phyloP scores from a whole-genome alignment of 176 grass and related monocot species.

The Pontederia crassipes region DNA sequence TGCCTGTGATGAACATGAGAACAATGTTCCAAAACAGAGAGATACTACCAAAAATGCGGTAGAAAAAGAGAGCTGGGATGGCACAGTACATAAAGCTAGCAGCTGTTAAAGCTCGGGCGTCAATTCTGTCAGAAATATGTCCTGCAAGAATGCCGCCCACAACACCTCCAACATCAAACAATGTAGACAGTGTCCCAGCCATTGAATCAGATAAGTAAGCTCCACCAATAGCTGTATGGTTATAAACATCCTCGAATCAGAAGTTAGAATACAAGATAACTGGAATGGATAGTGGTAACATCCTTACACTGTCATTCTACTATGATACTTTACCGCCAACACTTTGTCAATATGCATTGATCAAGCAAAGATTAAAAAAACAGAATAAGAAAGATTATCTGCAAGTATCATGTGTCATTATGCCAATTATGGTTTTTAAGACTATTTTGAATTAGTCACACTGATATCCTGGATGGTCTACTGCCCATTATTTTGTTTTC shows the following conservation, averaged over 20 bases:
- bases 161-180: slow-evolving; percentile 14
- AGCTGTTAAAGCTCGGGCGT: slow-evolving; percentile 3
- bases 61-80: slow-evolving; percentile 11
- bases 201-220: slow-evolving; percentile 10
- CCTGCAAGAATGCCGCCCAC: slow-evolving; percentile 4
- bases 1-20: slow-evolving; percentile 6
- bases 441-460: too few species aligned
- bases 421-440: too few species aligned
- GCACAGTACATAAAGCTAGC: slow-evolving; percentile 13
- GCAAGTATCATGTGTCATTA: too few species aligned
- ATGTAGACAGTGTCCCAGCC: slow-evolving; percentile 5
- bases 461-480: too few species aligned
- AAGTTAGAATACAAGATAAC: not conserved
- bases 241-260: not conserved
- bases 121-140: slow-evolving; percentile 8
- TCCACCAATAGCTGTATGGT: slow-evolving; percentile 5
- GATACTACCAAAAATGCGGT: slow-evolving; percentile 8
- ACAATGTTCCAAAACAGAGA: slow-evolving; percentile 5
- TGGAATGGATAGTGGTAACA: not conserved
- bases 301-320: too few species aligned
- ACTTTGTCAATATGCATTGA: too few species aligned
- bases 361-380: too few species aligned
- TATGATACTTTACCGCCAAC: too few species aligned
- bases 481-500: too few species aligned
- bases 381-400: too few species aligned